Evolutionary conservation across 2,329 filamentous ascomycete genomes (phyloP).

Genomic region (Xylariaceae sp.): DNA sequence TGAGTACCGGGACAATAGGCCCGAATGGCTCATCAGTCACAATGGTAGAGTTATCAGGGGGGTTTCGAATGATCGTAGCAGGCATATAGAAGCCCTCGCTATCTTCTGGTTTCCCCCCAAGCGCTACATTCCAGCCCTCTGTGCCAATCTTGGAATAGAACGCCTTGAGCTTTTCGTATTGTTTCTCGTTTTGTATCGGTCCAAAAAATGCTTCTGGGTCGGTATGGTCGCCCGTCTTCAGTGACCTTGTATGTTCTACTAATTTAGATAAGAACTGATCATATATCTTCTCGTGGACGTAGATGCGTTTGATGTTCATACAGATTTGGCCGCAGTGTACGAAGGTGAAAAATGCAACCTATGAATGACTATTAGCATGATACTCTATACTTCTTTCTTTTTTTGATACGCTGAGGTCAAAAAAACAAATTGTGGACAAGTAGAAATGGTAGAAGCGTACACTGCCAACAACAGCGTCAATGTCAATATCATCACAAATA

Average conservation of each 20-base stretch:
- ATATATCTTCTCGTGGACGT: slow-evolving; percentile 60
- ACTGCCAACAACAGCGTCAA: not conserved
- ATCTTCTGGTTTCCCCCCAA: slow-evolving; percentile 15
- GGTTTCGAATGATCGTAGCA: slow-evolving; percentile 35
- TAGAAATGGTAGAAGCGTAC: slow-evolving; percentile 2
- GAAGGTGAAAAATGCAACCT: slow-evolving; percentile 46
- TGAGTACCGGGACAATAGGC: slow-evolving; percentile 51
- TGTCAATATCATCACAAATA: slow-evolving; percentile 62
- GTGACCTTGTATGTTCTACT: slow-evolving; percentile 40
- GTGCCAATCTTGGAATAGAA: slow-evolving; percentile 33
- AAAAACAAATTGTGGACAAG: too few species aligned
- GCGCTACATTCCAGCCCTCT: slow-evolving; percentile 26
- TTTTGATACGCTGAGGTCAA: too few species aligned
- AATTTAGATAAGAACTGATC: slow-evolving; percentile 50
- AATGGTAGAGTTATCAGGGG: slow-evolving; percentile 30
- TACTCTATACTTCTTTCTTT: too few species aligned
- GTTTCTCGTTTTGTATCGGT: slow-evolving; percentile 29
- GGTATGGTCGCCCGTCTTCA: slow-evolving; percentile 7
- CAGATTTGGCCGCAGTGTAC: slow-evolving; percentile 59
- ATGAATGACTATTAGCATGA: too few species aligned
- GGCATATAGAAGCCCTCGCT: slow-evolving; percentile 26
- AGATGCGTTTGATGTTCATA: slow-evolving; percentile 56
- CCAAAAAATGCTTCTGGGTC: slow-evolving; percentile 15
- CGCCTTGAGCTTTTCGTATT: slow-evolving; percentile 32
- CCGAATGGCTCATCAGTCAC: slow-evolving; percentile 34